Evolutionary conservation across 345 rosid species (phyloP), one percentile per base, ranked within the genome.

Genomic region (Bretschneidera sinensis): DNA sequence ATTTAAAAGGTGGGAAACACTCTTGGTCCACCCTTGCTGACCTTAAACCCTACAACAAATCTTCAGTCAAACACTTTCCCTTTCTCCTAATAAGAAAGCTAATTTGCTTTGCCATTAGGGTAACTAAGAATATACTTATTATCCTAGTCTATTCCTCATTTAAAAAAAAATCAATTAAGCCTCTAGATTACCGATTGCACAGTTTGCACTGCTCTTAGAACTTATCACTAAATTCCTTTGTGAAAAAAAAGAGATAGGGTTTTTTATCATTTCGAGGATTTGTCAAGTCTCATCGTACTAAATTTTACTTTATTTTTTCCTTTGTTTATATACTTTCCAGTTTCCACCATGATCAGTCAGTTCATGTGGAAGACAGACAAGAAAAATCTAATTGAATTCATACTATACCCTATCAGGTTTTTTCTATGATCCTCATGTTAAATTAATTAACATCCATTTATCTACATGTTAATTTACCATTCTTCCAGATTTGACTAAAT

Each of bases 1-100:
- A 70, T 61, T 65, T 45, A 60, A 48, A 60, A 69, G 66, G 88
- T 78, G 83, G 83, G 71, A 57, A 68, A 77, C 84, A 84, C 47
- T 18, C 60, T 35, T 68, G 78, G 80, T 68, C 83, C 88, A 65
- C 78, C 54, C 47, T 61, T 74, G 78, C 72, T 72, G 68, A 54
- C 69, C 75, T 54, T 63, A 61, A 72, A 66, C 77, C 80, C 71
- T 78, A 67, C 81, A 80, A 47, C 43, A 15, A 48, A 67, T 57
- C 66, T 54, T 49, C 61, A 16, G 67, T 73, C 81, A 63, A 63
- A 21, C 67, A 65, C 63, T 69, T 39, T 61, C 52, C 64, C 63
- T 69, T 39, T 61, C 52, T 66, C 69, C 62, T 58, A 18, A n/a
- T 55, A 21, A 8, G 43, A 50, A 20, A 45, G 23, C 10, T 55